Evolutionary conservation across 116 monocot species (phyloP), one percentile per base, ranked within the genome.

Genomic region (Dioscorea cayenensis): DNA sequence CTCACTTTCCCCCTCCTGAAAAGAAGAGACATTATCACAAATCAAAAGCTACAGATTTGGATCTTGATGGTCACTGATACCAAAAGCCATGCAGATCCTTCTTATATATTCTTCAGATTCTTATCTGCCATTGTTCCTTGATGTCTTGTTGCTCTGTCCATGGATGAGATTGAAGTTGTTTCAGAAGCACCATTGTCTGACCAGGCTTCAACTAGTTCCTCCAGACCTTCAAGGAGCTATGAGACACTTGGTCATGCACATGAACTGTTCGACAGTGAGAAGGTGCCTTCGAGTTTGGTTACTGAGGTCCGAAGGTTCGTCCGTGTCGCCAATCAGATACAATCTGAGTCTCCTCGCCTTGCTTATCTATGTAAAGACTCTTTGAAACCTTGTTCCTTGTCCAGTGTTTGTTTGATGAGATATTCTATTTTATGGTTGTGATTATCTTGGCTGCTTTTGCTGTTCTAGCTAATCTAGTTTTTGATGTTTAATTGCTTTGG

Each of bases 201-300:
- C 62, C 62, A 62, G 62, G 62, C 62, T 20, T 21, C 62, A 20
- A 20, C 62, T 3, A 27, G 23, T 6, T 21, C 23, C 62, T 62
- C 62, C 62, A 2, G 5, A 18, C 12, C 62, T 27, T 6, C 22
- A 11, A 21, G 59, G 59, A n/a, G 10, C 2, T 21, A 11, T 59
- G 21, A 16, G 9, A 6, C 17, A 16, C 59, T 21, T 59, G 59
- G 17, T n/a, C 12, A 23, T 23, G 22, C 62, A 18, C 78, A 67
- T 50, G 72, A 79, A 77, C 87, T 75, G 50, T 91, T 89, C 72
- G 86, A 95, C 77, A 95, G 95, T 78, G 95, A 95, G 89, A 89
- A 92, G 69, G 51, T 95, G 32, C 95, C 95, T 25, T 71, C 75
- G 8, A 74, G 70, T 0, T 77, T 95, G 49, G 80, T 79, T 16